A percentile compares a stretch with the other conserved stretches of the same genome.
Conservation (phyloP, 2,329 filamentous ascomycete species). For the Arthrobotrys megalospora region DNA sequence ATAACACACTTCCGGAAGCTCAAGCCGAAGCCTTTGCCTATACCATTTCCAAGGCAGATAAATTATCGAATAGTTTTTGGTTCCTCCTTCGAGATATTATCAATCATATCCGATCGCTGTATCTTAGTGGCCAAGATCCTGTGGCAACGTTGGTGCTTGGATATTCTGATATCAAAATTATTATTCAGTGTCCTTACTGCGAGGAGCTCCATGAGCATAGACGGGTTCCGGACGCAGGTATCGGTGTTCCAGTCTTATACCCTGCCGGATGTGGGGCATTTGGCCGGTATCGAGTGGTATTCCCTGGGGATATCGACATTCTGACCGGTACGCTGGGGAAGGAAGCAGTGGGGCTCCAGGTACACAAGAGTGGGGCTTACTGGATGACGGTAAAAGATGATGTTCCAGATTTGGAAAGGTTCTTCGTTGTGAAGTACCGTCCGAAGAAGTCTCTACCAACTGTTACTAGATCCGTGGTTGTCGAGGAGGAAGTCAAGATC, state of each 20-base stretch:
- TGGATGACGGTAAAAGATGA: conserved; percentile 50
- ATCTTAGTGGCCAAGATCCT: conserved; percentile 36
- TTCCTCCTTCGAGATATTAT: conserved; percentile 36
- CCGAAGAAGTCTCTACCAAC: conserved; percentile 12
- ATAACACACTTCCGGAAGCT: conserved; percentile 11
- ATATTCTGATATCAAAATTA: conserved; percentile 48
- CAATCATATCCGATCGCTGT: conserved; percentile 25
- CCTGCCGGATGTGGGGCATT: conserved; percentile 45
- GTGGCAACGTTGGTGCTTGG: conserved; percentile 39
- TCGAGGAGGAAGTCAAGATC: conserved; percentile 18
- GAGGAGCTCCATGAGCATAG: conserved; percentile 46
- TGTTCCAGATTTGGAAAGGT: conserved; percentile 34
- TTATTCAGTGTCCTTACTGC: conserved; percentile 55
- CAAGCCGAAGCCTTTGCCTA: conserved; percentile 19
- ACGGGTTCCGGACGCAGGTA: conserved; percentile 33
- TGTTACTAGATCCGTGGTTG: neutral
- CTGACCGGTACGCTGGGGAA: conserved; percentile 41
- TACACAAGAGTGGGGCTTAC: conserved; percentile 44
- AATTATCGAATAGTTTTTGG: conserved; percentile 50
- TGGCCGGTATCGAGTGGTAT: conserved; percentile 45
- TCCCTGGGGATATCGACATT: conserved; percentile 52
- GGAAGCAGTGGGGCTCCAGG: conserved; percentile 40
- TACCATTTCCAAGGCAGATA: conserved; percentile 39
- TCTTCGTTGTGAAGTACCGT: conserved; percentile 51
- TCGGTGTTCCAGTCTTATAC: conserved; percentile 52